Conservation (phyloP, 768 basidiomycete species). For the Mycena haematopus region DNA sequence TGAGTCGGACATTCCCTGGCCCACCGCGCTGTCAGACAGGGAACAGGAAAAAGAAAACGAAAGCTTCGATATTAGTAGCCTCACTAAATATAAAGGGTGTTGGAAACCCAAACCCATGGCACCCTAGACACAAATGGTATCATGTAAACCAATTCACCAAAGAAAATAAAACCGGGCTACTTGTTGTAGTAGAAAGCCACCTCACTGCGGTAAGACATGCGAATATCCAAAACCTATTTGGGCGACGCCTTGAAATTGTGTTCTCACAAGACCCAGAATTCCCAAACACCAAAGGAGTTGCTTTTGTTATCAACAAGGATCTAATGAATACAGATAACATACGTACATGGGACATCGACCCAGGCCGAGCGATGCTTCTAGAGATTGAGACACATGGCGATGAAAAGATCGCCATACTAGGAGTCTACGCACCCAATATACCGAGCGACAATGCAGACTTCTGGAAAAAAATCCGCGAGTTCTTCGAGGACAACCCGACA, state of each 20-base stretch:
- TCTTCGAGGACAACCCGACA: background rate
- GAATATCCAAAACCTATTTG: background rate
- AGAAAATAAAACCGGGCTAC: background rate
- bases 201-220: background rate
- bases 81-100: constrained; percentile 5
- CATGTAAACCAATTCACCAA: constrained; percentile 1
- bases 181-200: background rate
- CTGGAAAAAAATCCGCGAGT: constrained; percentile 19
- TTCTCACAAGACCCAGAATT: background rate
- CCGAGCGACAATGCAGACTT: constrained; percentile 22
- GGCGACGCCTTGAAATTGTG: background rate
- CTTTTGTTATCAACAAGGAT: constrained; percentile 3
- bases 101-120: background rate
- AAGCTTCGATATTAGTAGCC: background rate
- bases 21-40: no score
- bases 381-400: constrained; percentile 19
- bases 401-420: constrained; percentile 6
- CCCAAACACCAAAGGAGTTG: background rate
- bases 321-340: background rate
- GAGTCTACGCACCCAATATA: constrained; percentile 30
- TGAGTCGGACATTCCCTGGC: no score
- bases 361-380: constrained; percentile 18
- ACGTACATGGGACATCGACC: constrained; percentile 13
- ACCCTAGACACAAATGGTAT: background rate
- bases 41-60: background rate